Conservation (phyloP, 495 filamentous ascomycete species). For the Cladorrhinum samala region DNA sequence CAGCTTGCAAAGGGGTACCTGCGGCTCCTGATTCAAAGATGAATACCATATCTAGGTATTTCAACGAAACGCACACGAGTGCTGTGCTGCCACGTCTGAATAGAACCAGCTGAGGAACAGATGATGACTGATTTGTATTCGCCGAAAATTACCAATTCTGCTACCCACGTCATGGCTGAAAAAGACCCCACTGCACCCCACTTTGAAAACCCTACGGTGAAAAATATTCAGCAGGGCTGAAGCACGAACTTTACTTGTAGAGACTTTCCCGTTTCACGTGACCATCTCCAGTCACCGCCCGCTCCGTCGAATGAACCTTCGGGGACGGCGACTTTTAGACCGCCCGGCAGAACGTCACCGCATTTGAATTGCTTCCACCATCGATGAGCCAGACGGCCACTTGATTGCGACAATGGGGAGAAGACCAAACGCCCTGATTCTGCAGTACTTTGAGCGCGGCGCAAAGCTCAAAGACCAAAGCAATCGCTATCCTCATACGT, state of each 20-base stretch:
- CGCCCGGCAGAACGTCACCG: slow-evolving; percentile 7
- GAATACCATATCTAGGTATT: too few relatives aligned
- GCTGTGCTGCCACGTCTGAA: too few relatives aligned
- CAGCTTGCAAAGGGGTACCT: too few relatives aligned
- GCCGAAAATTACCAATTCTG: too few relatives aligned
- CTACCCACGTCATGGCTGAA: neutral
- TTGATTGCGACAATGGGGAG: slow-evolving; percentile 57
- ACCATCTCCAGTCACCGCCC: neutral
- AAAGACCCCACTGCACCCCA: neutral
- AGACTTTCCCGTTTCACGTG: slow-evolving; percentile 1
- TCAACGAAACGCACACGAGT: too few relatives aligned
- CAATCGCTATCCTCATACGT: slow-evolving; percentile 83
- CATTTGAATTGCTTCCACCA: slow-evolving; percentile 3
- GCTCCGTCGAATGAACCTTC: neutral
- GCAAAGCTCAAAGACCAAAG: slow-evolving; percentile 74
- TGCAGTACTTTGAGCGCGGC: slow-evolving; percentile 78
- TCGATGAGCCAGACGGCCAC: slow-evolving; percentile 15
- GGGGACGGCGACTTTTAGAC: slow-evolving; percentile 16
- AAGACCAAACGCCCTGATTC: slow-evolving; percentile 73
- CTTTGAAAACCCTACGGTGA: neutral
- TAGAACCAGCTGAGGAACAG: too few relatives aligned
- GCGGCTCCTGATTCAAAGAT: too few relatives aligned
- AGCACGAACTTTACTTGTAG: neutral
- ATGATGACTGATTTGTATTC: too few relatives aligned
- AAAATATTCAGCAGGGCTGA: neutral